Base-by-base conservation (phyloP, 2,329 filamentous ascomycete species). In the Venturiaceae sp. region DNA sequence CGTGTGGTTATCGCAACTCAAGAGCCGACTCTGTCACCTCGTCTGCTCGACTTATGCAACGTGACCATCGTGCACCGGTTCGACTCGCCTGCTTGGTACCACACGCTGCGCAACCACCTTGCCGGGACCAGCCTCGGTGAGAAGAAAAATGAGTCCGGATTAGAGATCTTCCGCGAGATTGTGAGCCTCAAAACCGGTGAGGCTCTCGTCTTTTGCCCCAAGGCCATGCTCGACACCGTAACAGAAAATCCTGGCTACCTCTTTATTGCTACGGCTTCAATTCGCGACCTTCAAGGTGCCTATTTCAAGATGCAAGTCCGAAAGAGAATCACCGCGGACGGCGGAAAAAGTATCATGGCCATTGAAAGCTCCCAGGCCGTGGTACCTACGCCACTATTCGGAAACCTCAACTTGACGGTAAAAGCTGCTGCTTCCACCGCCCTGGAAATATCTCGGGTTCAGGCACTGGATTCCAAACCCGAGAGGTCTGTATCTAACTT, bases 41-140 rank as follows among this genome's bases (percentile, higher is more conserved):
- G 79, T 16, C 77, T 94, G 0, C 76, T 92, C 0, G 86, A 90
- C 57, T 74, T 92, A 0, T 90, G 85, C 68, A 84, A 82, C 1
- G 73, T 88, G n/a, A 87, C 83, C 0, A 77, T 91, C 16, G 83
- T 91, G 0, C 87, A 92, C 65, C 79, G 85, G 0, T 92, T 92
- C 68, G 83, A 77, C 0, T 85, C 81, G 0, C 86, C 86, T 0
- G 77, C 78, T 1, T 89, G 86, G 86, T 77, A 83, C 30, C 65
- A 66, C 0, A 73, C 74, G 0, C 69, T 83, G 44, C 65, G 66
- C 32, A 63, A 64, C 14, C 74, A 77, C 65, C 68, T 87, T 1
- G 80, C 78, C 4, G 80, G 71, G 74, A 14, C 53, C 28, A 23
- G 21, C 19, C n/a, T 34, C 16, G 44, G 44, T 7, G 44, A 50